Conservation (phyloP, 768 basidiomycete genomes). For the Imleria badia region DNA sequence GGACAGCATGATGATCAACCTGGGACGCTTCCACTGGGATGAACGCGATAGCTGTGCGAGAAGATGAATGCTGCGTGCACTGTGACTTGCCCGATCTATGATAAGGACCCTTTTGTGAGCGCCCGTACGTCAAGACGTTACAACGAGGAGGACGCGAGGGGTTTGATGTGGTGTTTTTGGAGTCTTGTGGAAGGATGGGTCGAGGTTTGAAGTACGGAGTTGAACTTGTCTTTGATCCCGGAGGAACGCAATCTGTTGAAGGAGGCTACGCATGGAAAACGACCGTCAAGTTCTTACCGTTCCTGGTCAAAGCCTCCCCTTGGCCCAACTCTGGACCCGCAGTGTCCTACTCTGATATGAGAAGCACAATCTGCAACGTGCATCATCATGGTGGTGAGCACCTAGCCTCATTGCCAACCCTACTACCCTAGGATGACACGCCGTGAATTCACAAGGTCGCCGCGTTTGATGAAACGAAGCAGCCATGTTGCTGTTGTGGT, state of each 20-base stretch:
- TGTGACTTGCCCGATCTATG: not conserved
- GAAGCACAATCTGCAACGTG: conserved; percentile 5
- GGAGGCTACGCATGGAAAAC: not conserved
- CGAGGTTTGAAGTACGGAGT: no score
- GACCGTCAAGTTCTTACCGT: no score
- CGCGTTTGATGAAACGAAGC: conserved; percentile 13
- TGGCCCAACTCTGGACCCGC: not conserved
- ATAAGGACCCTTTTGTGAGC: not conserved
- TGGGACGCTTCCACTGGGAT: not conserved
- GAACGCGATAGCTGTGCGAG: not conserved
- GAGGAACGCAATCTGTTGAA: no score
- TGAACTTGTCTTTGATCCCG: not conserved
- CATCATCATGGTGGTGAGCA: not conserved
- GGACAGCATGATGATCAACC: not conserved
- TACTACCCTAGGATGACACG: not conserved
- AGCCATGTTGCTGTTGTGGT: not conserved
- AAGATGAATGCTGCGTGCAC: not conserved
- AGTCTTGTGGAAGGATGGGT: not conserved
- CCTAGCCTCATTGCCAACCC: conserved; percentile 15
- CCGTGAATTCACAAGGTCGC: conserved; percentile 16
- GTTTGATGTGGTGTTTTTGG: not conserved
- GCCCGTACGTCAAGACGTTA: not conserved
- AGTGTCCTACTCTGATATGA: not conserved
- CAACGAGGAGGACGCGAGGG: conserved; percentile 15
- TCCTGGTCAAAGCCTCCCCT: not conserved